Evolutionary conservation across 1,284 basidiomycete species (phyloP), one percentile per base, ranked within the genome.

Genomic region (Cerrena zonata): DNA sequence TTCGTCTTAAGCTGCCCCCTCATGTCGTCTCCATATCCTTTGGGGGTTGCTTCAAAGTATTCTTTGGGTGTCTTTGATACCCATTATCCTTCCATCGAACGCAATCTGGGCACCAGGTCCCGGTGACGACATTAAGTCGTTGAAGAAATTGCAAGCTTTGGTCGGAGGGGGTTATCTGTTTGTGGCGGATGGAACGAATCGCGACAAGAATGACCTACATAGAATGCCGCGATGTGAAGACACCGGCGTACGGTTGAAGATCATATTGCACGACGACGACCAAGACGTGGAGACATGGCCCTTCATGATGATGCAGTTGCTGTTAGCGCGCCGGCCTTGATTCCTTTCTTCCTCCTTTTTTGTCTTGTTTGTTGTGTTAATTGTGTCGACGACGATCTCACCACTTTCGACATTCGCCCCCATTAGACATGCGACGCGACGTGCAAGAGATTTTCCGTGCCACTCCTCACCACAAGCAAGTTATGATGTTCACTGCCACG

Each of bases 401-500:
- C 68, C 65, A 69, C 51, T 56, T 57, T 48, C 78, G 75, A 75
- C 79, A 75, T 73, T n/a, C n/a, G n/a, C 76, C 72, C 71, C 73
- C 73, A 76, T 67, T 76, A 98, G 95, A 99, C 86, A 99, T 99
- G 96, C 95, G 96, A 71, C 91, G 96, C 63, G 96, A 99, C 69
- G 95, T 99, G 56, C 96, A 99, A 82, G 96, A 99, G 76, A 98
- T 99, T 65, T 99, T 99, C 85, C 89, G 94, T 62, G 84, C 93
- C 15, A 99, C 96, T n/a, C 96, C 96, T 52, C 95, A 97, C 73
- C 94, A 97, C 82, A 99, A 99, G 79, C 96, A 99, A 79, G 96
- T 99, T 58, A 99, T 99, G 96, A 99, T 99, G 96, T 99, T 99
- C 79, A 95, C 92, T 62, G 96, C 96, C 43, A 99, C 96, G 1